phyloP scores from a whole-genome alignment of 2,329 filamentous ascomycete genomes.

The Tolypocladium ophioglossoides region DNA sequence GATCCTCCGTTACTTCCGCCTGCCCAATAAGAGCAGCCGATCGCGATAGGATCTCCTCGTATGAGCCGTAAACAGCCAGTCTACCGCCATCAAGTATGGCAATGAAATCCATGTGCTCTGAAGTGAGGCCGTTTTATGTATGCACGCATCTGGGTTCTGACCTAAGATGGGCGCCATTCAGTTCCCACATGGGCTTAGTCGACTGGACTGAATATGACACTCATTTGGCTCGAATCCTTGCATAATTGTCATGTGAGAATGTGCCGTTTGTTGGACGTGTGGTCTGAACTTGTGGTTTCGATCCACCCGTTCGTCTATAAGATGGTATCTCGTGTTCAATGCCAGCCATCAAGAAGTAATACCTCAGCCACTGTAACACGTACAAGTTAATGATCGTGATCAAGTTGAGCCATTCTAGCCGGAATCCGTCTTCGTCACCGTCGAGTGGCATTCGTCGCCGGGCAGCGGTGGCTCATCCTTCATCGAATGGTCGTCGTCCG shows the following conservation, averaged over 20 bases:
- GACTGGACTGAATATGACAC: not conserved
- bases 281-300: not conserved
- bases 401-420: not conserved
- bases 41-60: not conserved
- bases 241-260: not conserved
- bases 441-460: slow-evolving; percentile 8
- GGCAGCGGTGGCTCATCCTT: slow-evolving; percentile 21
- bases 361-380: not conserved
- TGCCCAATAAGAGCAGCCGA: not conserved
- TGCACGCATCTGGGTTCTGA: no score
- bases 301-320: not conserved
- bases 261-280: not conserved
- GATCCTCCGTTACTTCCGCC: not conserved
- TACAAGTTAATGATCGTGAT: not conserved
- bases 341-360: not conserved
- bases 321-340: not conserved
- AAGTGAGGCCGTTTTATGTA: not conserved
- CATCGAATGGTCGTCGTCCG: slow-evolving; percentile 29
- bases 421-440: not conserved
- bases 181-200: not conserved
- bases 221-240: not conserved
- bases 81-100: not conserved
- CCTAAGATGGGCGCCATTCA: not conserved
- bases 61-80: not conserved
- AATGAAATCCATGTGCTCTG: not conserved